These are phyloP conservation scores for Candida chauliodis DNA, from an alignment of 805 yeast genomes.

Conservation along the genomic window DNA sequence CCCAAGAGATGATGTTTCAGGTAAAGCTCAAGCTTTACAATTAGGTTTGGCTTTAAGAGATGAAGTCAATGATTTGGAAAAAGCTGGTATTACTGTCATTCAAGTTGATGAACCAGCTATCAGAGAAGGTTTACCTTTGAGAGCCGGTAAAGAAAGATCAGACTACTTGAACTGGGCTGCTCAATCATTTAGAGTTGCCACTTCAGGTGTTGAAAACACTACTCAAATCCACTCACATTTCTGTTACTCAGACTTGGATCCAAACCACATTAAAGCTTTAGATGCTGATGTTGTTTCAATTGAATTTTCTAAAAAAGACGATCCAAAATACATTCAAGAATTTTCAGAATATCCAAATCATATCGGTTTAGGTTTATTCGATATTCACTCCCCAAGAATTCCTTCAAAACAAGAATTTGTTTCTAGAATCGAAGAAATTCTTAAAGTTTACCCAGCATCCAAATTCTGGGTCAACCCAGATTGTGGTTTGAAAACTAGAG, in stretches of 20 bases:
- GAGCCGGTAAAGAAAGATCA: slow-evolving; percentile 95
- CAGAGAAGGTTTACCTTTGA: slow-evolving; percentile 99
- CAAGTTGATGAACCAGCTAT: slow-evolving; percentile 99
- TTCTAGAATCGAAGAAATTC: slow-evolving; percentile 87
- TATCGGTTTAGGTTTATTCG: slow-evolving; percentile 98
- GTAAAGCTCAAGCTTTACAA: slow-evolving; percentile 92
- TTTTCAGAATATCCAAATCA: slow-evolving; percentile 99
- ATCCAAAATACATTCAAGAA: slow-evolving; percentile 96
- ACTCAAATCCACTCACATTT: slow-evolving; percentile 99
- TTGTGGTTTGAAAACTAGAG: slow-evolving; percentile 99
- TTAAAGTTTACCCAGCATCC: slow-evolving; percentile 95
- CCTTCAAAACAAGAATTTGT: slow-evolving; percentile 97
- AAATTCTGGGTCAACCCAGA: slow-evolving; percentile 99
- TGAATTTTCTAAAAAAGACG: slow-evolving; percentile 99
- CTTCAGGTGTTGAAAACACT: slow-evolving; percentile 91
- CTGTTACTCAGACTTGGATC: slow-evolving; percentile 99
- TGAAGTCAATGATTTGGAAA: slow-evolving; percentile 97
- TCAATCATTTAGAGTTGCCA: slow-evolving; percentile 98
- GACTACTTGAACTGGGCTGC: slow-evolving; percentile 99
- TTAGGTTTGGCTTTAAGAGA: slow-evolving; percentile 97
- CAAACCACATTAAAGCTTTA: slow-evolving; percentile 98
- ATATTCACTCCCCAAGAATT: slow-evolving; percentile 99
- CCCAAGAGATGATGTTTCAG: slow-evolving; percentile 98
- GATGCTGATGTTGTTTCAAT: slow-evolving; percentile 99
- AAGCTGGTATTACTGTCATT: slow-evolving; percentile 95